Base-by-base conservation (phyloP, 139 green algal genomes). In the Tetratostichococcus sp. region DNA sequence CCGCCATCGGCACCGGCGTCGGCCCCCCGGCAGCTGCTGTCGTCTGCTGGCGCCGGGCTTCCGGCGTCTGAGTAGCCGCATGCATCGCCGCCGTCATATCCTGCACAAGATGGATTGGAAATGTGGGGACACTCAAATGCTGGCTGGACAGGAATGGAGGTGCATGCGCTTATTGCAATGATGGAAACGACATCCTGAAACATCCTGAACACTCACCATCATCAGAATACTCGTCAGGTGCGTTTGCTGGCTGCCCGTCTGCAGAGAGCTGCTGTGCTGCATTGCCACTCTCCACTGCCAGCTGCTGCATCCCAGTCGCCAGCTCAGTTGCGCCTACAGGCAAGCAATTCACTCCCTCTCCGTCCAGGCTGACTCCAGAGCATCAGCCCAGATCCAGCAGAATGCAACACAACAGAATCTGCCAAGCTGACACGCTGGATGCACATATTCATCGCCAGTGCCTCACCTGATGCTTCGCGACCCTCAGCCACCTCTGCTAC, bases 21-120 rank as follows among this genome's bases (percentile, higher is more conserved):
- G 4, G 43, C 62, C 5, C 50, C 68, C 32, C 23, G 62, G 35
- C 69, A 58, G 43, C 59, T 69, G 69, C 69, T 68, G 35, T 26
- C 70, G 17, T 43, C 58, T n/a, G 30, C 67, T 26, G 31, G 50
- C 72, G 39, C 67, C 58, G 31, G 66, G 72, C 69, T 59, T 0
- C 66, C 74, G 1, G 32, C 69, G 68, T 74, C 69, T 69, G 70
- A 76, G 65, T 77, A 31, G 71, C 69, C 71, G 58, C 67, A 74
- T 28, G 67, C 62, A 35, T 59, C 80, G 25, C 70, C 77, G 35
- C 43, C 43, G 33, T 35, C 59, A 69, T 66, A 62, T 14, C 43
- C 73, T 73, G 31, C 72, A 70, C n/a, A n/a, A n/a, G n/a, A n/a
- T n/a, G n/a, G n/a, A n/a, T n/a, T n/a, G n/a, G n/a, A n/a, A n/a